phyloP scores from a whole-genome alignment of 768 basidiomycete genomes.

The Hypholoma fasciculare region DNA sequence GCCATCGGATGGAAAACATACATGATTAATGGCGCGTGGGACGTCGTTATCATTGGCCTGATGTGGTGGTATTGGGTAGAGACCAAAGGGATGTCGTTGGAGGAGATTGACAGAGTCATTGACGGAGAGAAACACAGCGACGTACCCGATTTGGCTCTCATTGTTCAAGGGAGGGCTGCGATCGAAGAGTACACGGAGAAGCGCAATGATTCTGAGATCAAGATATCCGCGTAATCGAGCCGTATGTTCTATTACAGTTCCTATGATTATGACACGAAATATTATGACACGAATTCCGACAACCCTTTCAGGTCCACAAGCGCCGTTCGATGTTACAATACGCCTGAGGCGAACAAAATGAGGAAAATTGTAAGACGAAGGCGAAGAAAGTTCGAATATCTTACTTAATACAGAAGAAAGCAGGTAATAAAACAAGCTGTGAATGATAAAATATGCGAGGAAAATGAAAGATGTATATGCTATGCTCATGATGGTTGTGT shows the following conservation, averaged over 20 bases:
- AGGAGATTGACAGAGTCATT: constrained; percentile 14
- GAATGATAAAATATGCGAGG: neutral
- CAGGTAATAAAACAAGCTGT: neutral
- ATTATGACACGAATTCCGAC: no score
- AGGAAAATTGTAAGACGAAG: neutral
- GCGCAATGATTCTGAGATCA: no score
- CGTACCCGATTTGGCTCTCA: constrained; percentile 2
- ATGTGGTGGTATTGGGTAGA: constrained; percentile 18
- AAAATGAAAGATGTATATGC: constrained; percentile 5
- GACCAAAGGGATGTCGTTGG: constrained; percentile 14
- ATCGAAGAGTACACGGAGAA: neutral
- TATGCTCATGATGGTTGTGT: constrained; percentile 33
- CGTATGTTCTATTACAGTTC: no score
- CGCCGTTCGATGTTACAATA: no score
- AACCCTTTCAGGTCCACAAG: no score
- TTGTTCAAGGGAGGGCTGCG: constrained; percentile 1
- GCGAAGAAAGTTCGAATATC: constrained; percentile 1
- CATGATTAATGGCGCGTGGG: constrained; percentile 19
- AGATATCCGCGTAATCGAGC: no score
- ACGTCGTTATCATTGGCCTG: constrained; percentile 13
- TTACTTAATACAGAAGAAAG: constrained; percentile 8
- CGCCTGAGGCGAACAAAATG: neutral
- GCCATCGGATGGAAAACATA: constrained; percentile 18
- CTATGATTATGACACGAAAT: no score
- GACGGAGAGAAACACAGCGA: constrained; percentile 14